Evolutionary conservation across 2,329 filamentous ascomycete species (phyloP).

Genomic region (Diaporthe sp.): DNA sequence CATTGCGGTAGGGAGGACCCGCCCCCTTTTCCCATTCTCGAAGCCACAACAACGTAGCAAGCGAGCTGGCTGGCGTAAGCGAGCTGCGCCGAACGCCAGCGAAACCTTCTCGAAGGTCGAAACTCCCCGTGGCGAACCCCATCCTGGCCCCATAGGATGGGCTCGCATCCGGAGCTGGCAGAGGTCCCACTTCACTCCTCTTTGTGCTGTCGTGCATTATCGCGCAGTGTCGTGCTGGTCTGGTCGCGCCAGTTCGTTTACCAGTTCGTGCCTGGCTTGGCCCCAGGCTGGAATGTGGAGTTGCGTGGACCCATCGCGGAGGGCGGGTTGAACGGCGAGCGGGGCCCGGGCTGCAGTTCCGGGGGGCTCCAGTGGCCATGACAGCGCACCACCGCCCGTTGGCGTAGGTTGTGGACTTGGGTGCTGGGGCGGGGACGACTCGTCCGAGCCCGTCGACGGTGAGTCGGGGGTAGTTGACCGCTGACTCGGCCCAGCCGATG

Average conservation of each 20-base stretch:
- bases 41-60: constrained; percentile 19
- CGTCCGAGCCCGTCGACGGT: constrained; percentile 28
- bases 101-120: constrained; percentile 32
- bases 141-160: not conserved
- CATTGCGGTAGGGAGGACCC: constrained; percentile 7
- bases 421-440: constrained; percentile 13
- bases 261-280: constrained; percentile 22
- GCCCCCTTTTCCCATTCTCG: constrained; percentile 28
- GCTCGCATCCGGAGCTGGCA: constrained; percentile 13
- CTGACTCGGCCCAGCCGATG: constrained; percentile 26
- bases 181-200: not conserved
- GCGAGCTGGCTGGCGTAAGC: constrained; percentile 4
- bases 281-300: not conserved
- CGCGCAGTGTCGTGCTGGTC: not conserved
- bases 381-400: constrained; percentile 31
- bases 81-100: constrained; percentile 30
- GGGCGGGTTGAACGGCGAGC: constrained; percentile 1
- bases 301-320: not conserved
- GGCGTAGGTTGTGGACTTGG: not conserved
- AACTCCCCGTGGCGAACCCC: constrained; percentile 3
- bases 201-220: not conserved
- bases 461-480: constrained; percentile 24
- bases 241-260: not conserved
- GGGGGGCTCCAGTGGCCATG: constrained; percentile 16
- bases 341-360: constrained; percentile 26